Conservation (phyloP, 768 basidiomycete genomes). For the Lactarius deliciosus region DNA sequence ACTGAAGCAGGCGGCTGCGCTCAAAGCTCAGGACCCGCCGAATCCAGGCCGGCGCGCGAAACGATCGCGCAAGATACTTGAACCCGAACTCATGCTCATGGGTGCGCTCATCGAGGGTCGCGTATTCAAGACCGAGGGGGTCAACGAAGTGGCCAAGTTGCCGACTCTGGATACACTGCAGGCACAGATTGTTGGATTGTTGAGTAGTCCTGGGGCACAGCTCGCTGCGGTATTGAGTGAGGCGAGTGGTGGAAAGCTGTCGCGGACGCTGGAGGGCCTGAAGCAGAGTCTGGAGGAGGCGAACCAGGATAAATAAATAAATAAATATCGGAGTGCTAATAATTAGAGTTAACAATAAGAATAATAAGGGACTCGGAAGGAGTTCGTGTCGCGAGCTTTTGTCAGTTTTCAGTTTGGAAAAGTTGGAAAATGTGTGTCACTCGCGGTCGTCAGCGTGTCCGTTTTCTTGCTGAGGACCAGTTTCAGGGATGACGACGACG, state of each 20-base stretch:
- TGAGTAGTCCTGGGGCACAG: conserved; percentile 73
- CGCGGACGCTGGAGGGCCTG: conserved; percentile 73
- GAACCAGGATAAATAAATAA: conserved; percentile 27
- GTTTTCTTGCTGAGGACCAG: conserved; percentile 19
- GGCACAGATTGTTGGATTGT: conserved; percentile 81
- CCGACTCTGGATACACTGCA: conserved; percentile 76
- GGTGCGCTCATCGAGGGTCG: conserved; percentile 79
- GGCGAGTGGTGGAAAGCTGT: conserved; percentile 65
- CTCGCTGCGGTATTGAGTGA: conserved; percentile 68
- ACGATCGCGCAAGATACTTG: conserved; percentile 50
- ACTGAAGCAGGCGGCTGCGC: conserved; percentile 46
- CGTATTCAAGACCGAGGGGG: conserved; percentile 57
- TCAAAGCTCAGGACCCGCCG: conserved; percentile 58
- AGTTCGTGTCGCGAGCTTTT: not conserved
- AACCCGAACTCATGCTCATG: conserved; percentile 69
- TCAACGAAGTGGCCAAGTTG: conserved; percentile 66
- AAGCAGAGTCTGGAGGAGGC: conserved; percentile 57
- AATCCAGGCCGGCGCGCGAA: conserved; percentile 72
- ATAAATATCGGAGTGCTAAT: conserved; percentile 1
- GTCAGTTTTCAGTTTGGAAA: not conserved
- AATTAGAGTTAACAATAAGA: not conserved
- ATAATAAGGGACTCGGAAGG: not conserved
- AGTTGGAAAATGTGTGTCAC: conserved; percentile 22
- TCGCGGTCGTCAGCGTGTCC: conserved; percentile 15
- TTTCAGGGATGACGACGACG: conserved; percentile 38